Conservation (phyloP, 2,329 filamentous ascomycete species). For the Calonectria pseudoturangicola region DNA sequence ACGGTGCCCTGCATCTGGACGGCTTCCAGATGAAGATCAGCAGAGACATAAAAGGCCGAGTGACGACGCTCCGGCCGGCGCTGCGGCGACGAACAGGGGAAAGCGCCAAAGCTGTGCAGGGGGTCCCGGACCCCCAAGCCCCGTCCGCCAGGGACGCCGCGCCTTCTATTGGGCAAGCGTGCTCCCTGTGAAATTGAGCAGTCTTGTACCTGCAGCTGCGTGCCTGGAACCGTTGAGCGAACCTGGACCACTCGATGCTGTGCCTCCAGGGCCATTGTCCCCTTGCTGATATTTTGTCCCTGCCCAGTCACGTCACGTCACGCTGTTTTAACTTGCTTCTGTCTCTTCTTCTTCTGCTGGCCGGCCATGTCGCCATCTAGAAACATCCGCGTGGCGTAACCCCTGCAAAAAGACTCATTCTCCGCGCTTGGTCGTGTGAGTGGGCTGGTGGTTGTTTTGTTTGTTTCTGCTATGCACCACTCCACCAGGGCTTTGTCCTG, state of each 20-base stretch:
- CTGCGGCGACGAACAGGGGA: conserved; percentile 38
- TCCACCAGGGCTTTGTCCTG: conserved; percentile 7
- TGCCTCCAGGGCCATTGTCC: not conserved
- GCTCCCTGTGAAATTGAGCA: conserved; percentile 44
- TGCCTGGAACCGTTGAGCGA: conserved; percentile 46
- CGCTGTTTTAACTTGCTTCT: conserved; percentile 6
- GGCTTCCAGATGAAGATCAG: conserved; percentile 52
- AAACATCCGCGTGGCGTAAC: conserved; percentile 1
- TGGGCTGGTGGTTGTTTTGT: not conserved
- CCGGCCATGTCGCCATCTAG: conserved; percentile 7
- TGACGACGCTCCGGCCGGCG: conserved; percentile 32
- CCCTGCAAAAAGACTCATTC: not conserved
- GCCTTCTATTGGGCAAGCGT: conserved; percentile 45
- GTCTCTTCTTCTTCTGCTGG: not conserved
- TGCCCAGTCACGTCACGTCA: not conserved
- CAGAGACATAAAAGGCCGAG: conserved; percentile 42
- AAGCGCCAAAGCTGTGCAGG: conserved; percentile 25
- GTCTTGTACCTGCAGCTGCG: conserved; percentile 47
- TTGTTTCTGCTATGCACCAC: conserved; percentile 12
- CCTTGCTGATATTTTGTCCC: conserved; percentile 18
- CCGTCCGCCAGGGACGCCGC: conserved; percentile 51
- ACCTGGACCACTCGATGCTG: conserved; percentile 8
- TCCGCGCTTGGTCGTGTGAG: not conserved
- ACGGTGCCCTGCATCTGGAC: conserved; percentile 2
- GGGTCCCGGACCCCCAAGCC: conserved; percentile 39